Evolutionary conservation across 2,329 filamentous ascomycete genomes (phyloP).

Genomic region (Hortaea werneckii): DNA sequence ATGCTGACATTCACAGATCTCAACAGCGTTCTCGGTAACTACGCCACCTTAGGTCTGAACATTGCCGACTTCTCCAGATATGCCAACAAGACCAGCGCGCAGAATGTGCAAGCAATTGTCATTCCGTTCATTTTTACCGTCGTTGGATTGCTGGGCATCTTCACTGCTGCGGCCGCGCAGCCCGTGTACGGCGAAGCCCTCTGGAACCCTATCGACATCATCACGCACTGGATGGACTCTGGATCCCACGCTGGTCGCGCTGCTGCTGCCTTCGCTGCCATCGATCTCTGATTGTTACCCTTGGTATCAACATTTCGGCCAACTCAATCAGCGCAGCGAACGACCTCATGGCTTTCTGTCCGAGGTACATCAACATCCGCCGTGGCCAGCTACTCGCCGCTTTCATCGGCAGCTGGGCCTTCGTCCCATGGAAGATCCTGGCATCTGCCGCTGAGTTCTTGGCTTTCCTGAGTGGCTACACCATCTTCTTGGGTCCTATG

Average conservation of each 20-base stretch:
- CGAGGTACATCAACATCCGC: slow-evolving; percentile 5
- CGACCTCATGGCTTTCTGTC: slow-evolving; percentile 4
- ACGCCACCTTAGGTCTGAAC: slow-evolving; percentile 37
- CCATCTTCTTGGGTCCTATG: slow-evolving; percentile 54
- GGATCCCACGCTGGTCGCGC: slow-evolving; percentile 9
- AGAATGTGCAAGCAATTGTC: slow-evolving; percentile 23
- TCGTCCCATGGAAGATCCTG: slow-evolving; percentile 8
- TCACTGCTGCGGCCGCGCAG: slow-evolving; percentile 45
- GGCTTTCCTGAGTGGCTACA: slow-evolving; percentile 37
- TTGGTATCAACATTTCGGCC: slow-evolving; percentile 7
- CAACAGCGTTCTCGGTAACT: slow-evolving; percentile 33
- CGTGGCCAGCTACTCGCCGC: slow-evolving; percentile 4
- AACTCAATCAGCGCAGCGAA: slow-evolving; percentile 6
- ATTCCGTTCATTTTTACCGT: slow-evolving; percentile 31
- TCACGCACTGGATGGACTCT: slow-evolving; percentile 22
- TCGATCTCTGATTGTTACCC: slow-evolving; percentile 42
- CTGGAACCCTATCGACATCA: slow-evolving; percentile 25
- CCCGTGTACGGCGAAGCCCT: slow-evolving; percentile 40
- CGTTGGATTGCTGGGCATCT: slow-evolving; percentile 44
- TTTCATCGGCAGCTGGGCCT: slow-evolving; percentile 4
- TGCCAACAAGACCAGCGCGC: neutral
- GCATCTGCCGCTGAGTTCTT: slow-evolving; percentile 4
- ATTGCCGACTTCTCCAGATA: slow-evolving; percentile 4
- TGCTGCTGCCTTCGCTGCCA: slow-evolving; percentile 9
- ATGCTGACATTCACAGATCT: slow-evolving; percentile 8